A percentile compares a stretch with the other conserved stretches of the same genome.
These are phyloP conservation scores for Bipolaris gigantea DNA, from an alignment of 2,329 filamentous ascomycete genomes.

Conservation along the genomic window DNA sequence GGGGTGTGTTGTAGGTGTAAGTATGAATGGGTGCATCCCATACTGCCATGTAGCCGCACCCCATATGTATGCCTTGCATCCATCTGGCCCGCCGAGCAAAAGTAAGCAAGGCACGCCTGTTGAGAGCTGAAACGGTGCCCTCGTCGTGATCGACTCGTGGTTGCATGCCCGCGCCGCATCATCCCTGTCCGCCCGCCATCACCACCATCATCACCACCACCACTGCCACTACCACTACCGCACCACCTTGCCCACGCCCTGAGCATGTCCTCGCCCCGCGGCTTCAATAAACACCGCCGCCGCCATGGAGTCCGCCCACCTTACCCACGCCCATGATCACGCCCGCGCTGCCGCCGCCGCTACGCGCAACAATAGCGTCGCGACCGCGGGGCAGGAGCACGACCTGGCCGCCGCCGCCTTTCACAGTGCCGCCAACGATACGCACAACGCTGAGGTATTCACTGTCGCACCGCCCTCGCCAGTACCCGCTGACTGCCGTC, in stretches of 20 bases:
- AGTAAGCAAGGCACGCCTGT: conserved; percentile 1
- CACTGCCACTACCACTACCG: neutral
- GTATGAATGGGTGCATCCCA: neutral
- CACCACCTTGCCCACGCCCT: neutral
- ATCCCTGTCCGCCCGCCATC: conserved; percentile 5
- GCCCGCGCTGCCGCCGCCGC: conserved; percentile 81
- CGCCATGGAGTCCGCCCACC: conserved; percentile 68
- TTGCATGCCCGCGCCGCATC: conserved; percentile 5
- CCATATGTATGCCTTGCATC: neutral
- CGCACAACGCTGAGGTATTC: conserved; percentile 60
- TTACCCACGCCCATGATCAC: conserved; percentile 83
- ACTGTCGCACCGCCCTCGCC: too few relatives aligned
- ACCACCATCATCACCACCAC: conserved; percentile 2
- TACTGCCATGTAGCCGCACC: too few relatives aligned
- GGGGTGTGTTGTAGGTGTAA: neutral
- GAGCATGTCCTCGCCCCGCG: conserved; percentile 9
- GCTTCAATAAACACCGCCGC: neutral
- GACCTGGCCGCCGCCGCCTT: conserved; percentile 87
- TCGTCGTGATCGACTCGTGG: conserved; percentile 4
- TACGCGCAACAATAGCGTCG: conserved; percentile 68
- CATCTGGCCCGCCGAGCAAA: neutral
- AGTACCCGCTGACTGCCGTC: neutral
- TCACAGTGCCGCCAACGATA: conserved; percentile 75
- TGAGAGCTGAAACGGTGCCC: conserved; percentile 10
- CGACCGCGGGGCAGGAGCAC: conserved; percentile 84